phyloP scores from a whole-genome alignment of 2,329 filamentous ascomycete species.

The Endocalyx cinctus region DNA sequence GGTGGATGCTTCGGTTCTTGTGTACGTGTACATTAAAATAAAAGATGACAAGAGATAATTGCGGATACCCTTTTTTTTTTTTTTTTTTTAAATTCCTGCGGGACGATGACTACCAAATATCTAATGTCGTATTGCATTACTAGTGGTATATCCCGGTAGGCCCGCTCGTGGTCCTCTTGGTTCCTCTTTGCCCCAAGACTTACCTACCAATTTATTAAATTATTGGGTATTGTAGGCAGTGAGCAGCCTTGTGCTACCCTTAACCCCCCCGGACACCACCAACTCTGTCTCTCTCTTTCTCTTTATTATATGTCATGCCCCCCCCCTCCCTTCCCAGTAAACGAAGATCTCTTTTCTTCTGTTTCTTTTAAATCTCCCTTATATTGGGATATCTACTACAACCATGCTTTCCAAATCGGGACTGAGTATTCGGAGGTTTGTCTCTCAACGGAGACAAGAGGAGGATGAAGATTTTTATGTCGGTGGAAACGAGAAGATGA shows the following conservation, averaged over 20 bases:
- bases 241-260: slow-evolving; percentile 22
- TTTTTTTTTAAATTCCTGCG: no score
- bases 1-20: no score
- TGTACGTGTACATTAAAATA: no score
- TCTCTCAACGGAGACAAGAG: slow-evolving; percentile 28
- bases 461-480: slow-evolving; percentile 8
- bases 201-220: no score
- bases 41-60: no score
- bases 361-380: slow-evolving; percentile 22
- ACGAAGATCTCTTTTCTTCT: slow-evolving; percentile 10
- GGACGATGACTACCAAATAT: no score
- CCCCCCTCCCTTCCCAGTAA: slow-evolving; percentile 11
- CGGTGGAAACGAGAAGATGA: slow-evolving; percentile 3
- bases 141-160: no score
- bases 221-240: slow-evolving; percentile 6
- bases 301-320: slow-evolving; percentile 23
- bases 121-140: no score
- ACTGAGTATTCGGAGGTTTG: slow-evolving; percentile 40
- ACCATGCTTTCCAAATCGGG: slow-evolving; percentile 36
- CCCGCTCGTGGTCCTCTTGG: no score
- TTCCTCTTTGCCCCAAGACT: no score
- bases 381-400: slow-evolving; percentile 18
- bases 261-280: no score
- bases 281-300: slow-evolving; percentile 11
- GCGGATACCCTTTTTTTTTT: no score